A percentile compares a stretch with the other conserved stretches of the same genome.
These are phyloP conservation scores for Leucaena leucocephala DNA, from an alignment of 306 rosid genomes.

Conservation along the genomic window DNA sequence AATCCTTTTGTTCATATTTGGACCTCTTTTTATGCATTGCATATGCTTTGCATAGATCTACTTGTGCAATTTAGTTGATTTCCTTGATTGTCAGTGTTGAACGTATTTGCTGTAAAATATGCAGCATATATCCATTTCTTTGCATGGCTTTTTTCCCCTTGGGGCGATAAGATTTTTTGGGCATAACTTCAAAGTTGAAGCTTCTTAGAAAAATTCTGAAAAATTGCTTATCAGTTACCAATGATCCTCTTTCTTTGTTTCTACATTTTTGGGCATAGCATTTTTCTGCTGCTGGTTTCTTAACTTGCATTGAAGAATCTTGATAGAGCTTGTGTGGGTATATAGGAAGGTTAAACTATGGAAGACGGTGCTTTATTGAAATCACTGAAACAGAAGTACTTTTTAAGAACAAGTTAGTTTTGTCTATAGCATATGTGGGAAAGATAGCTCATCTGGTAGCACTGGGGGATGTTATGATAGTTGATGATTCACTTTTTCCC, in stretches of 20 bases:
- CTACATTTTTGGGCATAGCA: background rate
- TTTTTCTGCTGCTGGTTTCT: background rate
- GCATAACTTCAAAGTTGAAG: background rate
- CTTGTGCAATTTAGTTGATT: background rate
- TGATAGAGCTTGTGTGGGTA: background rate
- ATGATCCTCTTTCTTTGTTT: background rate
- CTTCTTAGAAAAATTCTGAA: background rate
- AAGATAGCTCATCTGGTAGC: background rate
- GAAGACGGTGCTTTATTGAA: constrained; percentile 12
- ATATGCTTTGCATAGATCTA: background rate
- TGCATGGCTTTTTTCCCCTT: background rate
- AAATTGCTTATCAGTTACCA: background rate
- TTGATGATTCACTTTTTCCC: background rate
- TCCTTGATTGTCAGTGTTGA: background rate
- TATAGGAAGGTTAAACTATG: background rate
- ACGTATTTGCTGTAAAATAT: background rate
- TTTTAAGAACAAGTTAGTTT: constrained; percentile 2
- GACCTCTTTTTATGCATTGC: background rate
- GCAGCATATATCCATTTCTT: background rate
- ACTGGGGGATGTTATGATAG: background rate
- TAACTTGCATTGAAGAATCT: constrained; percentile 16
- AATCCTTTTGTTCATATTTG: background rate
- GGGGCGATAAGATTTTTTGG: background rate
- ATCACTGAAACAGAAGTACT: constrained; percentile 7
- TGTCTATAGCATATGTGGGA: background rate